Conservation (phyloP, 345 rosid species). For the Boechera divaricarpa region DNA sequence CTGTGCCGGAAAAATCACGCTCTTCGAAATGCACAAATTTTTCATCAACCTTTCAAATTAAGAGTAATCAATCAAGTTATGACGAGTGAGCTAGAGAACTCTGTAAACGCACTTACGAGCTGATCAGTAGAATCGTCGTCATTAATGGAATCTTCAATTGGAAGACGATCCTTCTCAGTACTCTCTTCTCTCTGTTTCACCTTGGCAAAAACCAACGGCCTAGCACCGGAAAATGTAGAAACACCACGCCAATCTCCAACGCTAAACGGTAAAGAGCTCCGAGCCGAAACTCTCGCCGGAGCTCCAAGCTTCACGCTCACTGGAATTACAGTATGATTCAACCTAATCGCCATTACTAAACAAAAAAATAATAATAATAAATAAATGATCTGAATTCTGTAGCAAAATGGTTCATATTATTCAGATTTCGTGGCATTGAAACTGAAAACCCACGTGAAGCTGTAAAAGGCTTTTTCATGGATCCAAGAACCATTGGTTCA, state of each 20-base stretch:
- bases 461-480: conserved; percentile 18
- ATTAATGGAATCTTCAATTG: conserved; percentile 35
- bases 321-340: conserved; percentile 34
- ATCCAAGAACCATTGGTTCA: conserved; percentile 26
- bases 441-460: conserved; percentile 34
- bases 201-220: conserved; percentile 28
- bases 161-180: conserved; percentile 42
- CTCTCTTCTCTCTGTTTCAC: conserved; percentile 39
- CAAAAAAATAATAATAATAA: not conserved
- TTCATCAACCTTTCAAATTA: conserved; percentile 41
- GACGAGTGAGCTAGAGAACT: too few relatives aligned
- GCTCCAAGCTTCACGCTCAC: conserved; percentile 27
- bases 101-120: conserved; percentile 41
- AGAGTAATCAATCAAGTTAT: not conserved
- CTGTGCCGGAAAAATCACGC: conserved; percentile 84
- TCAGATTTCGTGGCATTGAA: conserved; percentile 5
- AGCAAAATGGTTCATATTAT: not conserved
- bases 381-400: not conserved
- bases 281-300: conserved; percentile 37
- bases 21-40: conserved; percentile 47
- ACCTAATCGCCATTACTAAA: conserved; percentile 42
- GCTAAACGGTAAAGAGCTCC: conserved; percentile 23
- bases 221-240: conserved; percentile 31
- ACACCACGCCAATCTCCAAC: conserved; percentile 37
- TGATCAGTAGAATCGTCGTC: conserved; percentile 39